Evolutionary conservation across 1,139 yeast genomes (phyloP).

Genomic region (Geotrichum bryndzae): DNA sequence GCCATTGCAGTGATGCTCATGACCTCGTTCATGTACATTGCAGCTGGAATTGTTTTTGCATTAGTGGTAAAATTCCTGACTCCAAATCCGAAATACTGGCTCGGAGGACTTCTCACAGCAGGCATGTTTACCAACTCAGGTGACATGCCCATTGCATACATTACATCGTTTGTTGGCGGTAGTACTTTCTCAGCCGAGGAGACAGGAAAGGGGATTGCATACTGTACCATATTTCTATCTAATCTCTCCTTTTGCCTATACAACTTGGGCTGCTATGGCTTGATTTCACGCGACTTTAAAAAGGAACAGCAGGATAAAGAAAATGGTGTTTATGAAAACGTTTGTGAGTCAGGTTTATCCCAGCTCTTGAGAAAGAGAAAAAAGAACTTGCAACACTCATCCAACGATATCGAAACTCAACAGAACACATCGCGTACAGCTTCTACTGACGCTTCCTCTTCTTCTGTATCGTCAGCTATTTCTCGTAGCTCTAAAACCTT

Average conservation of each 20-base stretch:
- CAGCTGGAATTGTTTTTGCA: slow-evolving; percentile 32
- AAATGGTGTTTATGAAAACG: not conserved
- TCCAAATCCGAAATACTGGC: slow-evolving; percentile 65
- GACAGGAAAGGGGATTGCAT: slow-evolving; percentile 77
- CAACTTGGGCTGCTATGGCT: slow-evolving; percentile 65
- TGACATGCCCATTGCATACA: slow-evolving; percentile 83
- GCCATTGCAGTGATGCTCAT: slow-evolving; percentile 67
- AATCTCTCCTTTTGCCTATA: slow-evolving; percentile 67
- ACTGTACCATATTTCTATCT: slow-evolving; percentile 72
- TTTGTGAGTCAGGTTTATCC: slow-evolving; percentile 4
- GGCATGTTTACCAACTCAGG: slow-evolving; percentile 59
- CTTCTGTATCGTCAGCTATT: not conserved
- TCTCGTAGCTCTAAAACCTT: not conserved
- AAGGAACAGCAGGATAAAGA: slow-evolving; percentile 3
- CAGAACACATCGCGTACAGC: not conserved
- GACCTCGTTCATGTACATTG: slow-evolving; percentile 47
- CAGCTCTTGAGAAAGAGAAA: not conserved
- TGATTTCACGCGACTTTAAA: slow-evolving; percentile 62
- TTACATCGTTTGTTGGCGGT: slow-evolving; percentile 69
- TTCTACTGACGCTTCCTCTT: not conserved
- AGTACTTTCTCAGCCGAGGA: slow-evolving; percentile 51
- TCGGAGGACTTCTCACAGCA: slow-evolving; percentile 68
- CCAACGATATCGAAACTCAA: not conserved
- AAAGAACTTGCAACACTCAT: not conserved
- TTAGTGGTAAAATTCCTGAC: slow-evolving; percentile 33